Base-by-base conservation (phyloP, 2,329 filamentous ascomycete species). In the Onygenales sp. region DNA sequence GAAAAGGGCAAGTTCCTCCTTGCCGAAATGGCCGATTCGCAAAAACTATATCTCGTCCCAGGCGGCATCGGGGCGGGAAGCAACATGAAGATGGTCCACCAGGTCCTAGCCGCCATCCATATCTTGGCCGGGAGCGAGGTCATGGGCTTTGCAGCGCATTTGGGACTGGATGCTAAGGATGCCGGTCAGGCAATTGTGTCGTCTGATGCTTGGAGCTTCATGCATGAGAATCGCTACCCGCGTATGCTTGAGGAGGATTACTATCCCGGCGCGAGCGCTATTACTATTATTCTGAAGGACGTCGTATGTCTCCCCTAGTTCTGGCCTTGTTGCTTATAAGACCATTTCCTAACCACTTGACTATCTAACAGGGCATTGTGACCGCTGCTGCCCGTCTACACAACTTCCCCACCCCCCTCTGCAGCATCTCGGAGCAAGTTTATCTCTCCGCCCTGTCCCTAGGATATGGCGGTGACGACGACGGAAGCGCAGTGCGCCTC, bases 61-160 rank as follows among this genome's bases (percentile, higher is more conserved):
- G 81, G 81, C 6, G 81, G 81, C 0, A 66, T 85, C 49, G 83
- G 83, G 0, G 80, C 79, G 0, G 75, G 79, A 13, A 76, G 80
- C 64, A 78, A 83, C 65, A 77, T 84, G 73, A 81, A 86, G 70
- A 77, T 83, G 75, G 69, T 79, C 53, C 83, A 86, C 70, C 75
- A 86, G 66, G 74, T 87, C 49, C 64, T 85, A 36, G 82, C 82
- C 0, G 82, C 78, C 2, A 80, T 81, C 59, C 81, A 85, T 57
- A 84, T 86, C 60, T 72, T 83, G 0, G 76, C 79, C 1, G 75
- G 78, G 2, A 78, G 77, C 61, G 83, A 86, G 61, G 78, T 76
- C 4, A 74, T 84, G 70, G 82, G 80, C 0, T 76, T 85, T 43
- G 82, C 81, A 1, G 73, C 72, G 36, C 73, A 76, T 17, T 63